Evolutionary conservation across 768 basidiomycete species (phyloP), one percentile per base, ranked within the genome.

Genomic region (Suillus fuscotomentosus): DNA sequence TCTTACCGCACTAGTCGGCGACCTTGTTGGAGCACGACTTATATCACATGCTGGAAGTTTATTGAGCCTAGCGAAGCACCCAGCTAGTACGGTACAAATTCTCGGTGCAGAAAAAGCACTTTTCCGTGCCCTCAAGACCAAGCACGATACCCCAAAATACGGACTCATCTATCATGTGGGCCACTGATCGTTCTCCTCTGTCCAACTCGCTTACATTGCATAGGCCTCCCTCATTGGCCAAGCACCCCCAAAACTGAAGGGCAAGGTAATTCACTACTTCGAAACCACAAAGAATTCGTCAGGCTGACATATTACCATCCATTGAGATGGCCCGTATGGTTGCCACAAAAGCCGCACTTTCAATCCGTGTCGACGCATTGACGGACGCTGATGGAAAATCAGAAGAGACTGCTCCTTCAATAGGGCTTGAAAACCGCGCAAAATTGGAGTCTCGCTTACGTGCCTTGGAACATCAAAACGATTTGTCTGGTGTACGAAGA

Each of bases 271-370:
- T 66, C 2, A 10, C 47, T 59, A 5, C 62, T 62, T 38, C 22
- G 10, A 50, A 62, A 53, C 13, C 56, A 38, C 55, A 15, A 45
- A 65, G 60, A 69, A 20, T 42, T 42, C 17, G 57, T 31, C 17
- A 13, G 10, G 57, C 39, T 59, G 57, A 59, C 24, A 41, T 57
- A 5, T 14, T 45, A 10, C 54, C 36, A 60, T 61, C 54, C 36
- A 60, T 61, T 7, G 70, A 92, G 90, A 99, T 99, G 97, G 97
- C 97, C 24, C 93, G 97, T 72, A 99, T 99, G 97, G 95, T 99
- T 38, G 96, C 97, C 57, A 99, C 97, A 56, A 99, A 99, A 82
- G 89, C 97, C 4, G 93, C 97, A 1, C 87, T 99, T 15, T 97
- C 97, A 5, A 94, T 97, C 71, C 97, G 97, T 77, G 94, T 99